Base-by-base conservation (phyloP, 139 green algal genomes). In the Ulvella scutata region DNA sequence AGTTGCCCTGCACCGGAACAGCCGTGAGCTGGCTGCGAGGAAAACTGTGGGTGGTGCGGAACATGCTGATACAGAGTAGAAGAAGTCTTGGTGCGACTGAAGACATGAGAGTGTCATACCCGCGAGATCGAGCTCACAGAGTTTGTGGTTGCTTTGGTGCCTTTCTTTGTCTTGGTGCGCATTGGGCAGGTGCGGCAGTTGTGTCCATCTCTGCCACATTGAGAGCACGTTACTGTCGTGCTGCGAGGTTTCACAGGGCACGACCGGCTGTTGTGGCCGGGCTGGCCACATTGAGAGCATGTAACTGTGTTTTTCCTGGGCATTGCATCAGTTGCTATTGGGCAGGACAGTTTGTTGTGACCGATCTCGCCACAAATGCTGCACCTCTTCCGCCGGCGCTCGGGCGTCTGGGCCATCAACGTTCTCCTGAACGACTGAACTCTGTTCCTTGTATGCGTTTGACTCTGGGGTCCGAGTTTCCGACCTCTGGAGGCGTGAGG, bases 291-390 rank as follows among this genome's bases (percentile, higher is more conserved):
- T 29, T 67, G 51, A 31, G 51, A 67, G 51, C 51, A 67, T 31
- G 51, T 67, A 26, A 67, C 51, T 67, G 51, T 67, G 51, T 67
- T 67, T 29, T 67, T 67, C 4, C 51, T n/a, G 33, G 51, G 51
- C 51, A 67, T 67, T 26, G 9, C 33, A 36, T 67, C 51, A 26
- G 51, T 26, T 34, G 20, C n/a, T n/a, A n/a, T 26, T 67, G 51
- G 51, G 51, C 51, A 67, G 51, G 51, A 67, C n/a, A 67, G 51
- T 26, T 67, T 67, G 51, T 67, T 67, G 33, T 67, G 51, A 26
- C 51, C 51, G 20, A 67, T 34, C 20, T 67, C 51, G 33, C 51
- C 51, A 67, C 51, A 67, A 67, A 67, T 31, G 17, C 51, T 67
- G 17, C 51, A 67, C 51, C 51, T n/a, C 33, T 67, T 67, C 51